These are phyloP conservation scores for Ploettnerulaceae sp. DNA, from an alignment of 2,329 filamentous ascomycete species.

Conservation along the genomic window DNA sequence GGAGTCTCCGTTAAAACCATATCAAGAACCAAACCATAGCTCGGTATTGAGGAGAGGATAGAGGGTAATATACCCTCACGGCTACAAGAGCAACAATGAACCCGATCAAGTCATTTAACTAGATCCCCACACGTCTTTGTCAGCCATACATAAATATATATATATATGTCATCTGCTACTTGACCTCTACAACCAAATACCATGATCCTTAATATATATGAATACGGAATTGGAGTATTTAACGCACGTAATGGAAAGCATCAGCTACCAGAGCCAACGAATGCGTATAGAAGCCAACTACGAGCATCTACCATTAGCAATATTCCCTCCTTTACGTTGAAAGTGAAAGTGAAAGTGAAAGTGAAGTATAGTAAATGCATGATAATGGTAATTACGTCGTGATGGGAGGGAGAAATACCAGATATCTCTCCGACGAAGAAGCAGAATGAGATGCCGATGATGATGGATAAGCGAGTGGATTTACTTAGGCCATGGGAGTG, in stretches of 20 bases:
- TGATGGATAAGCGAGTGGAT: constrained; percentile 29
- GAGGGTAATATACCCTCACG: constrained; percentile 46
- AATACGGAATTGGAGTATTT: too few relatives aligned
- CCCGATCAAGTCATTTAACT: constrained; percentile 67
- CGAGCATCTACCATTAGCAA: constrained; percentile 1
- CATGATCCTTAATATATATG: too few relatives aligned
- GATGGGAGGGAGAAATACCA: constrained; percentile 28
- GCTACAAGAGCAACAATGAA: constrained; percentile 64
- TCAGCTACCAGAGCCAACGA: constrained; percentile 71
- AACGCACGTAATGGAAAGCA: constrained; percentile 72
- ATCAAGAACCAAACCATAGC: too few relatives aligned
- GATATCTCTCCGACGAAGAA: constrained; percentile 46
- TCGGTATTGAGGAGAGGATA: too few relatives aligned
- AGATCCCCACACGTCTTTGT: background rate
- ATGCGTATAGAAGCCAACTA: constrained; percentile 63
- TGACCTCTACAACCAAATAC: too few relatives aligned
- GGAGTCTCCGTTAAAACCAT: too few relatives aligned
- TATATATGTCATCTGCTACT: too few relatives aligned
- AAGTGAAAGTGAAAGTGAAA: too few relatives aligned
- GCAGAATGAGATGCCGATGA: constrained; percentile 42
- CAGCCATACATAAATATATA: too few relatives aligned
- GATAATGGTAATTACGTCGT: background rate
- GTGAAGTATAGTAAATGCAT: background rate
- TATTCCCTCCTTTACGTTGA: background rate
- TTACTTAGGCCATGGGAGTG: constrained; percentile 11